Percentiles rank a stretch among this genome's conserved stretches.
Conservation (phyloP, 2,329 filamentous ascomycete genomes). For the Tetracladium maxilliforme region DNA sequence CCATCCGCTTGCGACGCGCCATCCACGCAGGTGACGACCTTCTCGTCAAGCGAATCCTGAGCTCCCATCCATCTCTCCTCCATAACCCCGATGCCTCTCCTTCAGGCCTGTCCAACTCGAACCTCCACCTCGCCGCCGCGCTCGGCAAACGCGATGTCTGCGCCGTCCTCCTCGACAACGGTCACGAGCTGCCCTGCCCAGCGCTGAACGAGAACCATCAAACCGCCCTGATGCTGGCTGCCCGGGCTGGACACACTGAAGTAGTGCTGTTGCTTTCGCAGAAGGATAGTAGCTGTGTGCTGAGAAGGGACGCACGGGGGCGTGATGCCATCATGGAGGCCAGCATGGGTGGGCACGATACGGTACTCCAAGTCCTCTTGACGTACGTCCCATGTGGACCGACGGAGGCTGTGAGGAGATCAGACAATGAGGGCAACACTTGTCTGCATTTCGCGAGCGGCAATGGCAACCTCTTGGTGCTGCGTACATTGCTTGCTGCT, state of each 20-base stretch:
- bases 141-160: constrained; percentile 58
- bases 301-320: constrained; percentile 50
- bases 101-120: constrained; percentile 60
- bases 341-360: constrained; percentile 44
- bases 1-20: constrained; percentile 65
- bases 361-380: constrained; percentile 47
- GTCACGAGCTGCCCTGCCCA: constrained; percentile 60
- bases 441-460: constrained; percentile 76
- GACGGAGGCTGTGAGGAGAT: constrained; percentile 31
- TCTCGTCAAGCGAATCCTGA: constrained; percentile 65
- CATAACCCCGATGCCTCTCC: constrained; percentile 67
- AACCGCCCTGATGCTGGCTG: constrained; percentile 70
- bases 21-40: constrained; percentile 60
- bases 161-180: constrained; percentile 53
- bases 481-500: constrained; percentile 63
- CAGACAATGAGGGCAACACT: constrained; percentile 55
- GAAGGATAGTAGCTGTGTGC: constrained; percentile 31
- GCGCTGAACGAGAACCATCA: constrained; percentile 68
- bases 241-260: constrained; percentile 53
- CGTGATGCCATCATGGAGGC: constrained; percentile 61
- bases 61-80: constrained; percentile 53
- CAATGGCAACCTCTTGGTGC: constrained; percentile 63
- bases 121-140: constrained; percentile 65
- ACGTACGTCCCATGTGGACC: constrained; percentile 32
- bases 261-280: constrained; percentile 59